Evolutionary conservation across 1,284 basidiomycete species (phyloP), one percentile per base, ranked within the genome.

Genomic region (Golubevia sp.): DNA sequence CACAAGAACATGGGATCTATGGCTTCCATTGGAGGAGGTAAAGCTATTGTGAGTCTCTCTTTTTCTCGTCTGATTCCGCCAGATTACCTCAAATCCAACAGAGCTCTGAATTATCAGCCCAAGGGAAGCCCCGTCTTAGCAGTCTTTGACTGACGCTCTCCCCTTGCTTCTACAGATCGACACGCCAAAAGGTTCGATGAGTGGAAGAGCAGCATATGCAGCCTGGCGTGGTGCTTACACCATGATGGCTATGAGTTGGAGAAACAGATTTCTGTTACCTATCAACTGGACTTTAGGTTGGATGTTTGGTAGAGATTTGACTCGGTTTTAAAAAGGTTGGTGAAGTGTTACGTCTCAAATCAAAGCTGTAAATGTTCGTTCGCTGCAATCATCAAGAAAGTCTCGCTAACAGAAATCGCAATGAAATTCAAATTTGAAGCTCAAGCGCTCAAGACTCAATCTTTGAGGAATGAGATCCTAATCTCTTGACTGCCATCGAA

Each of bases 201-300:
- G 77, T 69, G 71, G 85, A n/a, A 62, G 63, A 26, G 56, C 74
- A 48, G 91, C 91, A n/a, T 92, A 90, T 90, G 84, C 92, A 25
- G 84, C 91, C 49, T 92, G 91, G 91, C 86, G 91, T 62, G 90
- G 89, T 24, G 91, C 91, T 1, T 92, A 93, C 84, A 90, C 91
- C 75, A 91, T 90, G 3, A 89, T 90, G 87, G 90, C 91, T 1
- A 85, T 94, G 68, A 91, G 90, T 71, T 79, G 88, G 79, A 85
- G 91, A 78, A 94, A 94, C 83, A 91, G 90, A 0, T 61, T 63
- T 61, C 58, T 62, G 27, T 63, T 71, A 1, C 64, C 67, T 59
- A 73, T 73, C 8, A 67, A 59, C 65, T 85, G 85, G 84, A 65
- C 75, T 44, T 70, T 80, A 60, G 78, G 82, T 25, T 71, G 89